phyloP scores from a whole-genome alignment of 768 basidiomycete genomes.

The Auriculariales sp. region DNA sequence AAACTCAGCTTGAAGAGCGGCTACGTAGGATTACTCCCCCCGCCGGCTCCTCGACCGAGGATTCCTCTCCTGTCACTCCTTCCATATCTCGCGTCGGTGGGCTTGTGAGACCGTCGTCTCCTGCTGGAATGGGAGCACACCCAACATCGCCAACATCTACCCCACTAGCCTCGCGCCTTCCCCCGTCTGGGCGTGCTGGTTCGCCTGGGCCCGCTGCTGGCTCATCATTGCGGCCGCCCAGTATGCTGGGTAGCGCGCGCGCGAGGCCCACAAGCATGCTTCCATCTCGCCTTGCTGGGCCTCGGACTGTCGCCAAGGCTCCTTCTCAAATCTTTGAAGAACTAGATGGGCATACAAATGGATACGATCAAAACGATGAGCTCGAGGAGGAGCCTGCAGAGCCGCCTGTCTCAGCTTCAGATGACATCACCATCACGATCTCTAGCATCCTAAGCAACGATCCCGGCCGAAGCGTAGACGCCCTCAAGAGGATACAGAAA shows the following conservation, averaged over 20 bases:
- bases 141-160: conserved; percentile 25
- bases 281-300: conserved; percentile 61
- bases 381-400: conserved; percentile 9
- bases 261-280: conserved; percentile 49
- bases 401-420: conserved; percentile 24
- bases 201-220: conserved; percentile 16
- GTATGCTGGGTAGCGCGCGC: not conserved
- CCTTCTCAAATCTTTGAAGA: conserved; percentile 12
- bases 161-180: not conserved
- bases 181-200: conserved; percentile 21
- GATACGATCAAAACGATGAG: conserved; percentile 20
- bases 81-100: conserved; percentile 18
- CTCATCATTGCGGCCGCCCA: conserved; percentile 11
- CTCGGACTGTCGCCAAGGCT: conserved; percentile 34
- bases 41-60: conserved; percentile 34
- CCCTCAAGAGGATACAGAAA: conserved; percentile 84
- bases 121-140: conserved; percentile 9
- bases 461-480: conserved; percentile 74
- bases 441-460: conserved; percentile 84
- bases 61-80: conserved; percentile 36
- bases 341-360: conserved; percentile 17
- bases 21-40: conserved; percentile 69
- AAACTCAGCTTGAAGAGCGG: conserved; percentile 83
- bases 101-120: conserved; percentile 31
- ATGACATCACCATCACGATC: conserved; percentile 70